A percentile compares a stretch with the other conserved stretches of the same genome.
phyloP scores from a whole-genome alignment of 2,329 filamentous ascomycete species.

The Lecanicillium sp. region DNA sequence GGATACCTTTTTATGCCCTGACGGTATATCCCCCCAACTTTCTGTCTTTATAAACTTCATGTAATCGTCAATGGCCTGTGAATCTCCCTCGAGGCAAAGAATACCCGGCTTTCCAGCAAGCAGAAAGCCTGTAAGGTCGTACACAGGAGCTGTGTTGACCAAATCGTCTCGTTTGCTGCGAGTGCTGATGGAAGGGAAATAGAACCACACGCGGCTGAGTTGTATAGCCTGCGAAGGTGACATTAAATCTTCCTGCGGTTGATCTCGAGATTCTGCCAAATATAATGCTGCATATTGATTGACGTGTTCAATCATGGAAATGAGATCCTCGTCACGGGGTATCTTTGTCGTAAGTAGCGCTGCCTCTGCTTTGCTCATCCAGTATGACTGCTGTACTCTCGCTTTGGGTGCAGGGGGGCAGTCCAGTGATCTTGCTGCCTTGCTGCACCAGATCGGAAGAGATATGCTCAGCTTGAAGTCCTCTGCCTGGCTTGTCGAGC shows the following conservation, averaged over 20 bases:
- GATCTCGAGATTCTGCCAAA: constrained; percentile 6
- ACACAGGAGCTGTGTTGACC: constrained; percentile 42
- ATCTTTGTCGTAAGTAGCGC: constrained; percentile 29
- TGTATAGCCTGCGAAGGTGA: constrained; percentile 11
- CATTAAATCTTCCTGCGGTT: background rate
- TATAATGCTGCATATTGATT: constrained; percentile 23
- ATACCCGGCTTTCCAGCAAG: constrained; percentile 52
- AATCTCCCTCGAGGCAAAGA: constrained; percentile 42
- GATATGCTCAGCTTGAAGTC: constrained; percentile 25
- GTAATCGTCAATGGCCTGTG: constrained; percentile 43
- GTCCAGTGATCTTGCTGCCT: too few species aligned
- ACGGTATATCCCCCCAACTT: constrained; percentile 55
- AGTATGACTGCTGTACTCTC: constrained; percentile 39
- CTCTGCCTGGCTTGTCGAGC: too few species aligned
- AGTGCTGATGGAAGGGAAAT: constrained; percentile 54
- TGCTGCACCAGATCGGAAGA: constrained; percentile 24
- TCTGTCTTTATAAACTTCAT: constrained; percentile 58
- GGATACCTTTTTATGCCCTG: constrained; percentile 55
- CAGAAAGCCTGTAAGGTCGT: constrained; percentile 50
- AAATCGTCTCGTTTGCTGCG: constrained; percentile 51
- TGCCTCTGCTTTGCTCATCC: constrained; percentile 43
- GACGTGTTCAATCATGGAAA: constrained; percentile 37
- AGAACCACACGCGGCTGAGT: constrained; percentile 52
- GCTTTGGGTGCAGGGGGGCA: constrained; percentile 31
- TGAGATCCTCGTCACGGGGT: constrained; percentile 32